phyloP scores from a whole-genome alignment of 1,284 basidiomycete species.

The Phlebopus sp. region DNA sequence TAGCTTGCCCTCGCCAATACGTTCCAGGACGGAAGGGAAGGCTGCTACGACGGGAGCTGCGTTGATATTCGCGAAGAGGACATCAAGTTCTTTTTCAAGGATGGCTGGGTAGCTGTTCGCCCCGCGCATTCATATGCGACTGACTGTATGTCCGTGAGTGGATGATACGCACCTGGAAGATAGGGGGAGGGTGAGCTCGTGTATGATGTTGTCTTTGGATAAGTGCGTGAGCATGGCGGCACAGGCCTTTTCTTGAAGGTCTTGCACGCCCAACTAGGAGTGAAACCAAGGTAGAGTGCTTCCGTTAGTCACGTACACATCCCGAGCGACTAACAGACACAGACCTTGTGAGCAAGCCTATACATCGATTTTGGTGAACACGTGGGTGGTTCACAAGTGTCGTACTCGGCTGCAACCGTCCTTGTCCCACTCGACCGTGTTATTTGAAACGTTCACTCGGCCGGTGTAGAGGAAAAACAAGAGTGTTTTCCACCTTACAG shows the following conservation, averaged over 20 bases:
- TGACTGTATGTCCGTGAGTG: too few relatives aligned
- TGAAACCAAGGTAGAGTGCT: slow-evolving; percentile 11
- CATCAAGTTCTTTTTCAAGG: slow-evolving; percentile 26
- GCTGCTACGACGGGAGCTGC: too few relatives aligned
- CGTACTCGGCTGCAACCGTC: background rate
- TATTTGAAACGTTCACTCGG: slow-evolving; percentile 9
- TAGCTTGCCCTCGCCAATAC: slow-evolving; percentile 3
- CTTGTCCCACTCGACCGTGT: too few relatives aligned
- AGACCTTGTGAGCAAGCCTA: too few relatives aligned
- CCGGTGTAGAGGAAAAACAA: slow-evolving; percentile 28
- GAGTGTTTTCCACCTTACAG: slow-evolving; percentile 25
- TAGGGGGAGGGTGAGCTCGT: slow-evolving; percentile 2
- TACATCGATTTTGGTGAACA: too few relatives aligned
- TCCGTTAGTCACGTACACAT: too few relatives aligned
- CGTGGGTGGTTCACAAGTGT: background rate
- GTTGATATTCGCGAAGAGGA: slow-evolving; percentile 15
- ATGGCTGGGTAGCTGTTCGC: slow-evolving; percentile 21
- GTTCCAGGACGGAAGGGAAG: slow-evolving; percentile 1
- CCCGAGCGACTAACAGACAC: too few relatives aligned
- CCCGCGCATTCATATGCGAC: too few relatives aligned
- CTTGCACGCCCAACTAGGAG: slow-evolving; percentile 1
- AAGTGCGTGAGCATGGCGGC: background rate
- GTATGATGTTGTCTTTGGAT: slow-evolving; percentile 6
- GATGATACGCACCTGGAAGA: slow-evolving; percentile 4
- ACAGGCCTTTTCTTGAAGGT: slow-evolving; percentile 1